phyloP scores from a whole-genome alignment of 83 land plant genomes.

The Thuja plicata region DNA sequence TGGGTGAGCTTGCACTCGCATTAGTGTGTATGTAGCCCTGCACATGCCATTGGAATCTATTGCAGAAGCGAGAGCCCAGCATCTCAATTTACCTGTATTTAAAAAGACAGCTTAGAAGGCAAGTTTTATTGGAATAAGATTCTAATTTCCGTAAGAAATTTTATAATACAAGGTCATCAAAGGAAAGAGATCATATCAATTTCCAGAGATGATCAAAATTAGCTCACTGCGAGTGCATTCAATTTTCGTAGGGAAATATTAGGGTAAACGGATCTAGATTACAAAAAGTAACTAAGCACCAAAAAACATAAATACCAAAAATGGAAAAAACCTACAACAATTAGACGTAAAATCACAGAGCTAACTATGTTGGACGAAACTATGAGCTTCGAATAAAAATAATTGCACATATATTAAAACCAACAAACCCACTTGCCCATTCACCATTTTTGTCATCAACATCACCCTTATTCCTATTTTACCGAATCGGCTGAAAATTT shows the following conservation, averaged over 20 bases:
- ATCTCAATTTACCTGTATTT: not conserved
- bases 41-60: conserved; percentile 11
- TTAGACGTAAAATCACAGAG: not conserved
- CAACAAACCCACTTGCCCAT: too few species aligned
- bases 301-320: too few species aligned
- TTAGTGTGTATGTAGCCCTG: conserved; percentile 13
- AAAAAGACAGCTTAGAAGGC: not conserved
- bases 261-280: not conserved
- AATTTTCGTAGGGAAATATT: not conserved
- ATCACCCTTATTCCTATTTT: too few species aligned
- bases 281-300: not conserved
- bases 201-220: not conserved
- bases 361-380: too few species aligned
- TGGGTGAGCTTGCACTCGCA: conserved; percentile 17
- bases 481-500: too few species aligned
- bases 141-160: not conserved
- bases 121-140: not conserved
- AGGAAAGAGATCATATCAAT: not conserved
- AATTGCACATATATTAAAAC: too few species aligned
- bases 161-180: not conserved
- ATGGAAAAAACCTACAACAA: not conserved
- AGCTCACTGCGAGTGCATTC: not conserved
- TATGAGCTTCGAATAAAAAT: too few species aligned
- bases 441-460: too few species aligned
- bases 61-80: not conserved